These are phyloP conservation scores for Zygosaccharomyces siamensis DNA, from an alignment of 805 yeast species.

Conservation along the genomic window DNA sequence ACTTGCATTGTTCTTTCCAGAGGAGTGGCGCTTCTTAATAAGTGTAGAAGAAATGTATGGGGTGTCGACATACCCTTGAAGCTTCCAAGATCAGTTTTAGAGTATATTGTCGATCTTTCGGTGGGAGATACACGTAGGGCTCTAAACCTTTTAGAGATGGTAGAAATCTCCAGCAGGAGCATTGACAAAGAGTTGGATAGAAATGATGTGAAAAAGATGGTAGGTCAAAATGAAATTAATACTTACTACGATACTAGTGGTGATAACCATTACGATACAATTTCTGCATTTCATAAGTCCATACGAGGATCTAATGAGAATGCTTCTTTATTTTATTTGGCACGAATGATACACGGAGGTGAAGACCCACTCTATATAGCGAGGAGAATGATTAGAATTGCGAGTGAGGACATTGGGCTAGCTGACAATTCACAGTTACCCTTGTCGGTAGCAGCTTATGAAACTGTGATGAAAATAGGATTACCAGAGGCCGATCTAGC, in stretches of 20 bases:
- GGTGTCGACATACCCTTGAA: slow-evolving; percentile 39
- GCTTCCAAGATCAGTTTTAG: slow-evolving; percentile 52
- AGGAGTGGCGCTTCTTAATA: slow-evolving; percentile 57
- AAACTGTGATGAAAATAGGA: slow-evolving; percentile 85
- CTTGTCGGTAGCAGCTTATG: slow-evolving; percentile 78
- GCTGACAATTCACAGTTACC: slow-evolving; percentile 81
- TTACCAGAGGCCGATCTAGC: slow-evolving; percentile 91
- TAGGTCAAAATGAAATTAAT: slow-evolving; percentile 37
- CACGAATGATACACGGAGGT: slow-evolving; percentile 86
- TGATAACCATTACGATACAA: slow-evolving; percentile 90
- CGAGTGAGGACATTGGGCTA: slow-evolving; percentile 90
- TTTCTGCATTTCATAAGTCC: slow-evolving; percentile 92
- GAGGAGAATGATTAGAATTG: slow-evolving; percentile 87
- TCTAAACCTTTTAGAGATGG: slow-evolving; percentile 69
- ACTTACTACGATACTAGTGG: slow-evolving; percentile 73
- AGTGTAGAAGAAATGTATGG: slow-evolving; percentile 50
- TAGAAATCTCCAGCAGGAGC: slow-evolving; percentile 64
- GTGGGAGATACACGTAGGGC: slow-evolving; percentile 90
- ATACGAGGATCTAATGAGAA: slow-evolving; percentile 86
- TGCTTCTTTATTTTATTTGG: slow-evolving; percentile 84
- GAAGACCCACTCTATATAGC: slow-evolving; percentile 90
- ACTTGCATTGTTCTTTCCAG: slow-evolving; percentile 48
- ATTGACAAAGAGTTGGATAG: slow-evolving; percentile 26
- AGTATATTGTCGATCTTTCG: slow-evolving; percentile 65
- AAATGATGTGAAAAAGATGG: slow-evolving; percentile 37